phyloP scores from a whole-genome alignment of 108 stramenopile species.

The Pseudonitzschia pungens region DNA sequence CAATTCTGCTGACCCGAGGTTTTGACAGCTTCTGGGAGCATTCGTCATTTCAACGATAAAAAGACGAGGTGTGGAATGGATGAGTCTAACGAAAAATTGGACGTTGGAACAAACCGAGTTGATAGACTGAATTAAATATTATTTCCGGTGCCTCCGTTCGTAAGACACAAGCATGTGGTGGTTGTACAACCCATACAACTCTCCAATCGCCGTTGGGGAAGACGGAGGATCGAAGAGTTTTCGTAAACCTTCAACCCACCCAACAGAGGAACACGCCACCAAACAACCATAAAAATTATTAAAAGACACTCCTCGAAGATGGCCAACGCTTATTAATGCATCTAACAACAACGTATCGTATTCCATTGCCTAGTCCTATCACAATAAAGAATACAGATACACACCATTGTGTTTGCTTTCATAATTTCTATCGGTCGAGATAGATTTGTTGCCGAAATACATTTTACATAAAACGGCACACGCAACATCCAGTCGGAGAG shows the following conservation, averaged over 20 bases:
- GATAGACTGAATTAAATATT: too few species aligned
- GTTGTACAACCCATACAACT: background rate
- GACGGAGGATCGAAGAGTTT: background rate
- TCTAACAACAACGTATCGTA: slow-evolving; percentile 3
- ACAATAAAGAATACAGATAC: background rate
- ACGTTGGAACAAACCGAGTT: background rate
- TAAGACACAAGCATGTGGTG: background rate
- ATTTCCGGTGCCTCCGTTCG: background rate
- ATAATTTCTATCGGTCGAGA: background rate
- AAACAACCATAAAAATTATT: background rate
- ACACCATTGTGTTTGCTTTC: background rate
- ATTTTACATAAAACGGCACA: too few species aligned
- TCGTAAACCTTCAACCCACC: background rate
- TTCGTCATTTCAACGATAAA: background rate
- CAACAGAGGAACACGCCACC: background rate
- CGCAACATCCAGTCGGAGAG: too few species aligned
- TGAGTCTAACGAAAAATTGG: background rate
- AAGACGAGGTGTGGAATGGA: background rate
- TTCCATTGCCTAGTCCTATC: background rate
- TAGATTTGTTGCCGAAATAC: too few species aligned
- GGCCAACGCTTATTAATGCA: background rate
- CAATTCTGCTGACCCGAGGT: background rate
- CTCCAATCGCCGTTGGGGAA: slow-evolving; percentile 7
- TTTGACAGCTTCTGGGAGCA: background rate
- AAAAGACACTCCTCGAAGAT: slow-evolving; percentile 8